phyloP scores from a whole-genome alignment of 306 rosid genomes.

The Albizia julibrissin region DNA sequence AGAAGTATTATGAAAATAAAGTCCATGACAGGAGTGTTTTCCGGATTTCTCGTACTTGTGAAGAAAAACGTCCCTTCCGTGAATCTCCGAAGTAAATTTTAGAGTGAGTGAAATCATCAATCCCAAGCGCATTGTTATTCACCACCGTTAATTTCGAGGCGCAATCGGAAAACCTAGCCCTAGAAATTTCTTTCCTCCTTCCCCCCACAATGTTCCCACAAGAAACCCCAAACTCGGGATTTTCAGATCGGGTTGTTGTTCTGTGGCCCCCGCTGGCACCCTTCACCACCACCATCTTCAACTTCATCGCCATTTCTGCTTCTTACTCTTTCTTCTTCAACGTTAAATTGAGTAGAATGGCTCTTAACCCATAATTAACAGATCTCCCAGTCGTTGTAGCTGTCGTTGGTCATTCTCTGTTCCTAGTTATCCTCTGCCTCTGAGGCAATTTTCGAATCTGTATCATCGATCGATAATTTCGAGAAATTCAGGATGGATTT shows the following conservation, averaged over 20 bases:
- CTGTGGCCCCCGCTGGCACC: neutral
- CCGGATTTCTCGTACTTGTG: too few relatives aligned
- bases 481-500: neutral
- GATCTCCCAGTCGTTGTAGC: neutral
- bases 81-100: too few relatives aligned
- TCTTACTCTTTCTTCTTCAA: neutral
- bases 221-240: neutral
- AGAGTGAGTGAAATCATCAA: neutral
- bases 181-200: neutral
- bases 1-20: too few relatives aligned
- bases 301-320: neutral
- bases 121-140: neutral
- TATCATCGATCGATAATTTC: neutral
- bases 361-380: neutral
- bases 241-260: neutral
- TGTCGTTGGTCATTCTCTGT: neutral
- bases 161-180: conserved; percentile 17
- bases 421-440: neutral
- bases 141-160: conserved; percentile 28
- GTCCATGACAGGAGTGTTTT: too few relatives aligned
- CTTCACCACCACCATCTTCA: neutral
- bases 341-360: neutral
- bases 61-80: too few relatives aligned
- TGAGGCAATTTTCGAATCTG: neutral
- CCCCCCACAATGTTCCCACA: neutral